A percentile compares a stretch with the other conserved stretches of the same genome.
Evolutionary conservation across 495 filamentous ascomycete genomes (phyloP).

Genomic region (Neurospora sp.): DNA sequence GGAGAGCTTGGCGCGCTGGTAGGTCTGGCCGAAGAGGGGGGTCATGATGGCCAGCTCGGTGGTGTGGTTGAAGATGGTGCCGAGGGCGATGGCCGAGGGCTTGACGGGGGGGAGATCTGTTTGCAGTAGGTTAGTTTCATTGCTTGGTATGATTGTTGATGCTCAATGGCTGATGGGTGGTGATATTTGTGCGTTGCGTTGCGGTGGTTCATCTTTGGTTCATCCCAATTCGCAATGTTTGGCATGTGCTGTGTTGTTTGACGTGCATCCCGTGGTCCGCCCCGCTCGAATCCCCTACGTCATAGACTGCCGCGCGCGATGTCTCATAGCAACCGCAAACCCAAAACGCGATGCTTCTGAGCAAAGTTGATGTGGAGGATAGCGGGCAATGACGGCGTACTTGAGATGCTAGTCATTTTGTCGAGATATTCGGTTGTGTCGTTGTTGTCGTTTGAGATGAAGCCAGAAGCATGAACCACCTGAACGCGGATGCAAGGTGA

Average conservation of each 20-base stretch:
- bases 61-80: conserved; percentile 88
- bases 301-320: not conserved
- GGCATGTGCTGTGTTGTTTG: not conserved
- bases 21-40: conserved; percentile 90
- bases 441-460: not conserved
- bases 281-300: not conserved
- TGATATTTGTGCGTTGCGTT: not conserved
- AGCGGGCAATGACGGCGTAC: not conserved
- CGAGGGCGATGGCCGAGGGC: conserved; percentile 93
- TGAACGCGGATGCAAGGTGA: not conserved
- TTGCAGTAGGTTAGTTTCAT: not conserved
- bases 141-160: not conserved
- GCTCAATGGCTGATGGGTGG: not conserved
- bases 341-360: not conserved
- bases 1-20: conserved; percentile 81
- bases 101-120: conserved; percentile 90
- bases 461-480: not conserved
- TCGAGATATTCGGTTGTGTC: not conserved
- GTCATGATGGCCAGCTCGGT: conserved; percentile 55
- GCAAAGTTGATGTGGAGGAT: not conserved
- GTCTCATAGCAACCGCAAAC: not conserved
- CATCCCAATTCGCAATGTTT: not conserved
- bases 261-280: not conserved
- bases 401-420: not conserved
- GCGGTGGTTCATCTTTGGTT: not conserved